Evolutionary conservation across 805 yeast genomes (phyloP), one percentile per base, ranked within the genome.

Genomic region (Yamadazyma sp.): DNA sequence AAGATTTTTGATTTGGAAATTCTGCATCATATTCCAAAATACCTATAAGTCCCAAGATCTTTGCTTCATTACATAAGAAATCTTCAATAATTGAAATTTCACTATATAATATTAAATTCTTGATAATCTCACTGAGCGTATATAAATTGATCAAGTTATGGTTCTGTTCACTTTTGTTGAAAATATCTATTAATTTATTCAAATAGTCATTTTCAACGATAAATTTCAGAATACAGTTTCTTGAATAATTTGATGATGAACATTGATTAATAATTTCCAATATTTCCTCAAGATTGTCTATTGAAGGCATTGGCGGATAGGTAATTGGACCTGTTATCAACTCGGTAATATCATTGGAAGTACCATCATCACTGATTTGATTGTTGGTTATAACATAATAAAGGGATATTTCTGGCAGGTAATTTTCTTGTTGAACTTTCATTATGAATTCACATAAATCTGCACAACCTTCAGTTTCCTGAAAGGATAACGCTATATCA

Each of bases 21-120:
- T 86, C 95, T 0, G 93, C 84, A 55, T 93, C 97, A 56, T 87
- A 65, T 56, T 93, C 98, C 30, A 91, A 60, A 9, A 87, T 82
- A 1, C 96, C 95, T 9, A 82, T 73, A 3, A 86, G 61, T 1
- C 84, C 83, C 48, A 55, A 30, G 7, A 64, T 51, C 25, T 56
- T 61, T 7, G 51, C 52, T 32, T 63, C 68, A 7, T 53, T 40
- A 4, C 53, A 46, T 4, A 65, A 41, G 9, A 67, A 51, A 28
- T 56, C 59, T 30, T 63, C 70, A 10, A 67, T 42, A 9, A 67
- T 43, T 5, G 46, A 15, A 5, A 53, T 44, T 31, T 89, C 96
- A 50, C 85, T 86, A 58, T 82, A 81, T 19, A 83, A 63, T 13
- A 87, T 67, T 23, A 82, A 54, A 1, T 83, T 71, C 57, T 88